Evolutionary conservation across 2,329 filamentous ascomycete species (phyloP), one percentile per base, ranked within the genome.

Genomic region (Pseudofabraea citricarpa): DNA sequence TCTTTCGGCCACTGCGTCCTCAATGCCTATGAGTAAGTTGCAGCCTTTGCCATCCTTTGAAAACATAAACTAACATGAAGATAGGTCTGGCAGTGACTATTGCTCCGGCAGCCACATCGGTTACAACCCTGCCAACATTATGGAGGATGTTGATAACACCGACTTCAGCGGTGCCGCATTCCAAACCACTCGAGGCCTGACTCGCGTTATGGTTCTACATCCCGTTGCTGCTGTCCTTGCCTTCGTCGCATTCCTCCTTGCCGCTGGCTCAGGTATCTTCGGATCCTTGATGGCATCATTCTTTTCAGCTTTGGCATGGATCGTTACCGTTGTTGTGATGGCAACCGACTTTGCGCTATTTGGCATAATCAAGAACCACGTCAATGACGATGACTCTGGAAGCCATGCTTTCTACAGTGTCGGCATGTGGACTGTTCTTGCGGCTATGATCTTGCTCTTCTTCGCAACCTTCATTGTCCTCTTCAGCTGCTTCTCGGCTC

Each of bases 161-260:
- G 23, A 41, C 46, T 72, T 74, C 59, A 68, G 67, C 48, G 52
- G 61, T 38, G 65, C 68, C 45, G 64, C 70, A 16, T 61, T 64
- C 45, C 60, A 66, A 48, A 71, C 74, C 26, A 62, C 70, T 45
- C 69, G 69, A 50, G 65, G 61, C 21, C 67, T 83, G 31, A 81
- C 79, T 32, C 66, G 68, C 50, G 74, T 76, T 49, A 77, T 83
- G 76, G 62, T 83, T 41, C 69, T 84, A 46, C 79, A 83, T 64
- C 77, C 80, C 21, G 64, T 83, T 54, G 75, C 71, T n/a, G 69
- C 71, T 47, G 77, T 65, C 43, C 59, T 82, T 3, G 66, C 71
- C 53, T 81, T 82, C 64, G 65, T 81, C 49, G 74, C 77, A 46
- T 81, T 81, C 62, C 56, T 79, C 36, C 64, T 80, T 38, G 72